A percentile compares a stretch with the other conserved stretches of the same genome.
These are phyloP conservation scores for Rossbeevera mucosa DNA, from an alignment of 768 basidiomycete genomes.

Conservation along the genomic window DNA sequence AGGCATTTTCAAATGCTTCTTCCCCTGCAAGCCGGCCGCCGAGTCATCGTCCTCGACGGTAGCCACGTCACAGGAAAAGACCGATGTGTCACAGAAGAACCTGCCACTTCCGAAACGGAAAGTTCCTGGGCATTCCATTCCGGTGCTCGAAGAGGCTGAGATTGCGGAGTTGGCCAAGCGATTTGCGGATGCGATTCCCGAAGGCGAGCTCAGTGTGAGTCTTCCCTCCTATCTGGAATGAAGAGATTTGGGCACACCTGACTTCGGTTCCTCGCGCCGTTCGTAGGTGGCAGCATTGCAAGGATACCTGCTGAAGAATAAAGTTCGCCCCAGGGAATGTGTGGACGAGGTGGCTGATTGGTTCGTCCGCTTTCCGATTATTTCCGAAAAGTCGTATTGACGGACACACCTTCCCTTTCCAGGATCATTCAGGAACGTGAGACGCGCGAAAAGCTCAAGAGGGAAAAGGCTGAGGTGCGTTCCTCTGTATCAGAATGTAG, in stretches of 20 bases:
- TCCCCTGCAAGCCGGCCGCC: slow-evolving; percentile 55
- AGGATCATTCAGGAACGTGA: slow-evolving; percentile 74
- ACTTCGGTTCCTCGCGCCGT: neutral
- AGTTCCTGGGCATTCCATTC: slow-evolving; percentile 51
- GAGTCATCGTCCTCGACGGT: slow-evolving; percentile 5
- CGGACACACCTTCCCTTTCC: slow-evolving; percentile 1
- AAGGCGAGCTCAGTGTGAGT: slow-evolving; percentile 82
- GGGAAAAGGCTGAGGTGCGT: slow-evolving; percentile 61
- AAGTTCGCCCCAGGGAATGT: slow-evolving; percentile 82
- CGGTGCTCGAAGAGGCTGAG: slow-evolving; percentile 70
- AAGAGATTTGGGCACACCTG: neutral
- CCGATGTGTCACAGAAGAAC: slow-evolving; percentile 60
- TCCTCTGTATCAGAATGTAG: neutral
- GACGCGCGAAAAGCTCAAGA: slow-evolving; percentile 79
- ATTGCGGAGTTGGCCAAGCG: slow-evolving; percentile 73
- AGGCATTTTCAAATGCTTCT: slow-evolving; percentile 92
- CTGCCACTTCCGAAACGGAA: slow-evolving; percentile 66
- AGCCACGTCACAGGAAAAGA: slow-evolving; percentile 15
- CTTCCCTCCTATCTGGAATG: neutral
- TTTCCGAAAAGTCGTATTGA: slow-evolving; percentile 2
- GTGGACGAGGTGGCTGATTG: slow-evolving; percentile 78
- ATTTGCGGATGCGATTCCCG: slow-evolving; percentile 79
- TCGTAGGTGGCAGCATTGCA: slow-evolving; percentile 74
- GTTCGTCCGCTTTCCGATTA: slow-evolving; percentile 31
- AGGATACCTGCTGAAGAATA: slow-evolving; percentile 85